Conservation (phyloP, 2,329 filamentous ascomycete species). For the Penicillium sp. region DNA sequence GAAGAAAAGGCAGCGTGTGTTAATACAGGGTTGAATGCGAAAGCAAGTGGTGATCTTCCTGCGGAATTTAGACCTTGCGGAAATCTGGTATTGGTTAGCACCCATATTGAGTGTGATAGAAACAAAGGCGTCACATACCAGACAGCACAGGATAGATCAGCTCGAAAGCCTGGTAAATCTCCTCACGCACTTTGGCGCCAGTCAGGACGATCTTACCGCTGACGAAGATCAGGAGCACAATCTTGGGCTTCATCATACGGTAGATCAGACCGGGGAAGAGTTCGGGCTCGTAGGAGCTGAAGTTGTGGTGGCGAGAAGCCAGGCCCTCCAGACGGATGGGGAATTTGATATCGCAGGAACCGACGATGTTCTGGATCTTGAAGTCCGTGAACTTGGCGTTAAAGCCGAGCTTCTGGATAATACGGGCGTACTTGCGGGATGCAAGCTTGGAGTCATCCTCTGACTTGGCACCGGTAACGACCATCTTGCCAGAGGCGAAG, state of each 20-base stretch:
- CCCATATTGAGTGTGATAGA: constrained; percentile 3
- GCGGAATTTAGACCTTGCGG: constrained; percentile 55
- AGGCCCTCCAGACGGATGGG: constrained; percentile 95
- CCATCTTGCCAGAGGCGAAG: constrained; percentile 99
- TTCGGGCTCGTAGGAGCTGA: constrained; percentile 98
- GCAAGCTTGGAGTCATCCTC: constrained; percentile 98
- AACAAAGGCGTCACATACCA: constrained; percentile 54
- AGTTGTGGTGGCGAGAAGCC: constrained; percentile 96
- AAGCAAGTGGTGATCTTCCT: constrained; percentile 21
- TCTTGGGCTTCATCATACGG: constrained; percentile 99
- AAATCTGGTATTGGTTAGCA: constrained; percentile 51
- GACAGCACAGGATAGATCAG: constrained; percentile 96
- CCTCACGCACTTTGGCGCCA: constrained; percentile 94
- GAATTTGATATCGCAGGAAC: constrained; percentile 99
- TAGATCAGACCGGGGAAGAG: constrained; percentile 99
- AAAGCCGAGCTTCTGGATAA: constrained; percentile 99
- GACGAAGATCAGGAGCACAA: constrained; percentile 95
- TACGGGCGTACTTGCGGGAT: constrained; percentile 94
- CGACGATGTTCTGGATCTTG: constrained; percentile 99
- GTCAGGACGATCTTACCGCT: constrained; percentile 98
- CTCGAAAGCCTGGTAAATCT: constrained; percentile 96
- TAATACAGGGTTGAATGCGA: constrained; percentile 29
- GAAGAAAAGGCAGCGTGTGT: constrained; percentile 23
- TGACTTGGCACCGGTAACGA: constrained; percentile 95
- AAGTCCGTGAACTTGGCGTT: constrained; percentile 99